These are phyloP conservation scores for Vararia minispora DNA, from an alignment of 768 basidiomycete genomes.

Conservation along the genomic window DNA sequence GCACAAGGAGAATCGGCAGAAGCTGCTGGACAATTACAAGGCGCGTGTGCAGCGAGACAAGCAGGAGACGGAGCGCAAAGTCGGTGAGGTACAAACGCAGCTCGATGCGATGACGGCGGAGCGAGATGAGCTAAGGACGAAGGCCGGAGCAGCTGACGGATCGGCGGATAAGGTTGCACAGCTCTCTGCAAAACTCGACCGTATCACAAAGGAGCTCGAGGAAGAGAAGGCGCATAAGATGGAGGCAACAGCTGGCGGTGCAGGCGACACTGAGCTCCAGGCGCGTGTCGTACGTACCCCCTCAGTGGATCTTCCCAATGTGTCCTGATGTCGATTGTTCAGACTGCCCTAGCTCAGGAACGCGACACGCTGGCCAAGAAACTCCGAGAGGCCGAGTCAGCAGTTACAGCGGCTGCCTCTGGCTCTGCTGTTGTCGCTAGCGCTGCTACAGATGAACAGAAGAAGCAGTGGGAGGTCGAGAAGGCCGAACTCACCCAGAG, in stretches of 20 bases:
- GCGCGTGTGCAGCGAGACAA: slow-evolving; percentile 7
- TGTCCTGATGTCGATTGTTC: background rate
- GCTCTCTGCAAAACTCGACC: slow-evolving; percentile 24
- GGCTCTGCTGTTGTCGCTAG: no score
- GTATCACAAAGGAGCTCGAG: slow-evolving; percentile 27
- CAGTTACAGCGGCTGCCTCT: slow-evolving; percentile 12
- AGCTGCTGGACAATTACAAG: slow-evolving; percentile 12
- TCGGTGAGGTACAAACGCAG: slow-evolving; percentile 15
- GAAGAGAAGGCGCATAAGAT: slow-evolving; percentile 25
- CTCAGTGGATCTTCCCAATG: background rate
- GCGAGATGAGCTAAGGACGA: slow-evolving; percentile 25
- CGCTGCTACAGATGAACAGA: slow-evolving; percentile 21
- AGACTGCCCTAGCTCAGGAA: slow-evolving; percentile 48
- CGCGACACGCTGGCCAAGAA: slow-evolving; percentile 58
- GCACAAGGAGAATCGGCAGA: slow-evolving; percentile 7
- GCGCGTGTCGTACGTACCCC: slow-evolving; percentile 24
- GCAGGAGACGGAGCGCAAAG: slow-evolving; percentile 9
- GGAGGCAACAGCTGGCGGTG: slow-evolving; percentile 7
- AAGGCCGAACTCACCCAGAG: slow-evolving; percentile 45
- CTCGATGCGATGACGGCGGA: slow-evolving; percentile 16
- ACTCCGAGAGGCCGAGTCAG: slow-evolving; percentile 26
- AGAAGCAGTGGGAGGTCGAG: slow-evolving; percentile 43
- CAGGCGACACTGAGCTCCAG: slow-evolving; percentile 13
- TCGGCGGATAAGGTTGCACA: slow-evolving; percentile 19
- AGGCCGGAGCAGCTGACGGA: slow-evolving; percentile 13